Evolutionary conservation across 345 rosid genomes (phyloP).

Genomic region (Erucastrum elatum): DNA sequence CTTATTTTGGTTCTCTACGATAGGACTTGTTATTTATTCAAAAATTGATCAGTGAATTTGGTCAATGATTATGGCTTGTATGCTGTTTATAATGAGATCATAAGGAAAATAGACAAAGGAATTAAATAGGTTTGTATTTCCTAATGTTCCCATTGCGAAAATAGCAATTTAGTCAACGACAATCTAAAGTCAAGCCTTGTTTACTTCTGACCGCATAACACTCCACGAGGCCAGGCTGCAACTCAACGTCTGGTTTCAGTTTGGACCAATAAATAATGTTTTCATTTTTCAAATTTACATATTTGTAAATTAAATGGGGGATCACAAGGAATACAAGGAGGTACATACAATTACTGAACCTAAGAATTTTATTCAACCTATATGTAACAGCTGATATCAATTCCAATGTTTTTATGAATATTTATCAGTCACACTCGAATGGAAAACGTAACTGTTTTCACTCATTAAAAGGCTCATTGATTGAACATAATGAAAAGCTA

Average conservation of each 20-base stretch:
- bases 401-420: not conserved
- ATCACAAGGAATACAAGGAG: not conserved
- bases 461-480: conserved; percentile 7
- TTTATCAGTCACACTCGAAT: conserved; percentile 10
- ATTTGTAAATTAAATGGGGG: not conserved
- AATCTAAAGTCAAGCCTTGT: conserved; percentile 34
- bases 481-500: conserved; percentile 27
- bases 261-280: conserved; percentile 8
- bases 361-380: not conserved
- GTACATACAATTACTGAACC: not conserved
- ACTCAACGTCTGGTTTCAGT: conserved; percentile 26
- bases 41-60: not conserved
- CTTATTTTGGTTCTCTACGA: not conserved
- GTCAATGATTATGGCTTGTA: conserved; percentile 23
- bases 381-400: not conserved
- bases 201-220: conserved; percentile 34
- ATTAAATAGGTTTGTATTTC: not conserved
- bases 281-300: not conserved
- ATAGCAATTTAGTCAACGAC: conserved; percentile 29
- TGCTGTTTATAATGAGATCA: not conserved
- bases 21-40: not conserved
- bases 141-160: conserved; percentile 17
- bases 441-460: conserved; percentile 19
- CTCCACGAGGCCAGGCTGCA: conserved; percentile 42
- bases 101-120: not conserved